Evolutionary conservation across 1,284 basidiomycete genomes (phyloP).

Genomic region (Chalciporus sp.): DNA sequence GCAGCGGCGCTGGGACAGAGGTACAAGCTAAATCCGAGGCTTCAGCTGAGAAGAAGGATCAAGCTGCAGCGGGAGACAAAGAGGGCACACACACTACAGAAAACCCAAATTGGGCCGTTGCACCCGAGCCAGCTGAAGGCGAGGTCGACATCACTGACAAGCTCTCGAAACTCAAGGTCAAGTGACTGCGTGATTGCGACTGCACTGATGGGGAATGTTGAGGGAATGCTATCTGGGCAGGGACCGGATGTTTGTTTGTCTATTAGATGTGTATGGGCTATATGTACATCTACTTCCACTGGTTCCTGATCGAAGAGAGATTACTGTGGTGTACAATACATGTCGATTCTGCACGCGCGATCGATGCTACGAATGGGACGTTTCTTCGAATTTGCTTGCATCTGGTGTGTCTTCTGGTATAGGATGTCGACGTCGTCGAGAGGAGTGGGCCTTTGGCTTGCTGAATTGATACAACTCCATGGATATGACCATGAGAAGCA

Average conservation of each 20-base stretch:
- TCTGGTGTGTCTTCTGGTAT: conserved; percentile 16
- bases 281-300: background rate
- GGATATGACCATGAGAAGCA: conserved; percentile 63
- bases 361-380: conserved; percentile 20
- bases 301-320: background rate
- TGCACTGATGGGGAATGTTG: too few relatives aligned
- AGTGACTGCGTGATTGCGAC: conserved; percentile 12
- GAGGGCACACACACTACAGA: conserved; percentile 4
- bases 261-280: background rate
- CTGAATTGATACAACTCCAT: conserved; percentile 60
- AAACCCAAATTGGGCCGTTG: conserved; percentile 1
- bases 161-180: conserved; percentile 44
- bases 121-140: conserved; percentile 9
- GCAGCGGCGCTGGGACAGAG: background rate
- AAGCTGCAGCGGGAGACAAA: background rate
- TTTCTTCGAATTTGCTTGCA: conserved; percentile 7
- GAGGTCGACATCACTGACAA: conserved; percentile 43
- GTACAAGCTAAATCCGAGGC: conserved; percentile 3
- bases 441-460: conserved; percentile 40
- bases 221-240: background rate
- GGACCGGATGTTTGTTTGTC: background rate
- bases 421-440: conserved; percentile 31
- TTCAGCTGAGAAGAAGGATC: conserved; percentile 3
- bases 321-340: conserved; percentile 27
- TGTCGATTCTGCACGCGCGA: background rate